These are phyloP conservation scores for Clonostachys byssicola DNA, from an alignment of 2,329 filamentous ascomycete genomes.

Conservation along the genomic window DNA sequence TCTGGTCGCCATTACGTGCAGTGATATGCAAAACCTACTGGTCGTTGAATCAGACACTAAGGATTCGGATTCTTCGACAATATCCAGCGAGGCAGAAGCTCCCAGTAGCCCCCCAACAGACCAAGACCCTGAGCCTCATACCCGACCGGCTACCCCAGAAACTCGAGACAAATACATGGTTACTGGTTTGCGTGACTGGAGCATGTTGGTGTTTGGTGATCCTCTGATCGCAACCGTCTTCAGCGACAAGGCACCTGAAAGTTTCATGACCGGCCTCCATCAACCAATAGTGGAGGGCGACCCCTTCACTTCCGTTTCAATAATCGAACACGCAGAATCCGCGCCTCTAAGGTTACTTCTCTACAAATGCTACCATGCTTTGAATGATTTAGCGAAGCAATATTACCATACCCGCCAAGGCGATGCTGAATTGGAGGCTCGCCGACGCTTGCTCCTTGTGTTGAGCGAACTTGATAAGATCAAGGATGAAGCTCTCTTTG, in stretches of 20 bases:
- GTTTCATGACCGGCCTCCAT: background rate
- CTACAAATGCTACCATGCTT: background rate
- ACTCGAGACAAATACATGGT: slow-evolving; percentile 21
- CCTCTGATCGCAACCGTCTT: slow-evolving; percentile 40
- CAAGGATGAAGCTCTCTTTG: too few species aligned
- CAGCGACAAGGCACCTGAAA: background rate
- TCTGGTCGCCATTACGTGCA: slow-evolving; percentile 50
- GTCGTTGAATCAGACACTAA: slow-evolving; percentile 16
- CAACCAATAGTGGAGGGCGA: background rate
- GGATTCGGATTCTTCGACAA: background rate
- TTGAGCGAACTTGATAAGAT: too few species aligned
- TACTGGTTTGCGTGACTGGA: slow-evolving; percentile 54
- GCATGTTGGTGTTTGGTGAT: slow-evolving; percentile 55
- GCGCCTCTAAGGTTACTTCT: background rate
- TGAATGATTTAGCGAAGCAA: background rate
- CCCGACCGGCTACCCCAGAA: background rate
- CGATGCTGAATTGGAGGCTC: too few species aligned
- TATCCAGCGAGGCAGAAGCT: too few species aligned
- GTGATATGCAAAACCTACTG: slow-evolving; percentile 44
- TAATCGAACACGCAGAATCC: background rate
- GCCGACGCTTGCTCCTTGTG: too few species aligned
- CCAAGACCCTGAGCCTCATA: too few species aligned
- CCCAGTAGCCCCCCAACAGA: too few species aligned
- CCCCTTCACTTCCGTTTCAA: background rate
- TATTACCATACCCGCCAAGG: background rate